Evolutionary conservation across 2,329 filamentous ascomycete species (phyloP), one percentile per base, ranked within the genome.

Genomic region (Epicoccum nigrum): DNA sequence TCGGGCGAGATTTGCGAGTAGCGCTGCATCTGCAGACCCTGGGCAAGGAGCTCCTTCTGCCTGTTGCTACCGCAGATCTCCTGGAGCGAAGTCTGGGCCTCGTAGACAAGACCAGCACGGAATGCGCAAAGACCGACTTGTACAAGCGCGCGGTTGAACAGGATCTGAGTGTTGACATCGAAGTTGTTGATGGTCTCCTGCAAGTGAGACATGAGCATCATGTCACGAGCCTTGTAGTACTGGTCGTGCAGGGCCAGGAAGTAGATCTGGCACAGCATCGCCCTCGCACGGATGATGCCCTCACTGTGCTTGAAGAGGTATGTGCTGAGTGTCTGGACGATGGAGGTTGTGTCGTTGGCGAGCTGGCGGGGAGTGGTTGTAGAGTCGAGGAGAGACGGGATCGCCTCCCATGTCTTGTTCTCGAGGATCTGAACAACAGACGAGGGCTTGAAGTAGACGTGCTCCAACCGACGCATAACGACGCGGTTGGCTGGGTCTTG

Each of bases 161-260:
- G 87, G 57, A 99, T 99, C 78, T 99, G 94, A 48, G 91, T 96
- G 79, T 88, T 91, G 64, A 99, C 89, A 70, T 99, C 94, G 71
- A 99, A 99, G 78, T 90, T 95, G 78, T 85, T 84, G 74, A 99
- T 99, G 47, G 90, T 96, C 81, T 99, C 94, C 73, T 97, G 93
- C 72, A 99, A 81, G 80, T 99, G 94, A 15, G 94, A 99, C 92
- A 99, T 99, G 75, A 99, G 86, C 88, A 97, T 96, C 89, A 99
- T 93, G 76, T 99, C 95, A 62, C 94, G 90, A 68, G 94, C 89
- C 77, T 89, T 91, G 84, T 96, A 97, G 83, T 97, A 99, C 68
- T 96, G 88, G 77, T 97, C 92, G 77, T 99, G 94, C 45, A 99
- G 84, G 42, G 94, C 94, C 64, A 97, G 83, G 86, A 96, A 96